Conservation (phyloP, 1,139 yeast species). For the Debaryomyces fabryi region DNA sequence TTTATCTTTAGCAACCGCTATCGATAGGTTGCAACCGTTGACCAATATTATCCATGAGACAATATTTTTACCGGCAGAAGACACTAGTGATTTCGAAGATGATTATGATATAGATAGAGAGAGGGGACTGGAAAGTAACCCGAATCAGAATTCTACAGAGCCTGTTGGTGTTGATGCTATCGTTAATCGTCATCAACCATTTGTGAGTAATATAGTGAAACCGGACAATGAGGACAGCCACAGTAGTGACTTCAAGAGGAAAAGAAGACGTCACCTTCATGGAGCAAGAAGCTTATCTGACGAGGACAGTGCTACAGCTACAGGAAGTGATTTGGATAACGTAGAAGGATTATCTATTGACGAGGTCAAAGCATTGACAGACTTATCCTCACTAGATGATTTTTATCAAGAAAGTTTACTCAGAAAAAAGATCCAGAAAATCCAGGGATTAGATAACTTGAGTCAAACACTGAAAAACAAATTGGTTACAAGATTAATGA, state of each 20-base stretch:
- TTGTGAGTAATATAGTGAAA: slow-evolving; percentile 52
- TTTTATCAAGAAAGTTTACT: slow-evolving; percentile 55
- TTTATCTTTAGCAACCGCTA: slow-evolving; percentile 52
- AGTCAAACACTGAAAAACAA: slow-evolving; percentile 59
- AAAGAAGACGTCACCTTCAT: slow-evolving; percentile 9
- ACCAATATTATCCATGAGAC: slow-evolving; percentile 54
- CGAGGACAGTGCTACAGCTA: slow-evolving; percentile 26
- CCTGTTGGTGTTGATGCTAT: slow-evolving; percentile 60
- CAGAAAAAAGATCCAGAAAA: slow-evolving; percentile 58
- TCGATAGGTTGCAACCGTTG: slow-evolving; percentile 59
- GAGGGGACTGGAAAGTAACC: slow-evolving; percentile 20
- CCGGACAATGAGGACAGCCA: slow-evolving; percentile 24
- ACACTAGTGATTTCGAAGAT: slow-evolving; percentile 32
- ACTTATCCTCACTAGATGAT: slow-evolving; percentile 47
- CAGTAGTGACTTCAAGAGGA: slow-evolving; percentile 14
- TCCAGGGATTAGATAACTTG: slow-evolving; percentile 48
- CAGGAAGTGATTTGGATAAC: slow-evolving; percentile 41
- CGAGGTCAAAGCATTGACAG: slow-evolving; percentile 41
- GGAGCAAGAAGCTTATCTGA: slow-evolving; percentile 3
- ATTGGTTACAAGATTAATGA: slow-evolving; percentile 74
- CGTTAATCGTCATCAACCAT: slow-evolving; percentile 48
- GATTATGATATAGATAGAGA: slow-evolving; percentile 17
- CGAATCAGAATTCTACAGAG: slow-evolving; percentile 38
- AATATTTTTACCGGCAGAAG: slow-evolving; percentile 54
- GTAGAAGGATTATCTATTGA: slow-evolving; percentile 39